A percentile compares a stretch with the other conserved stretches of the same genome.
phyloP scores from a whole-genome alignment of 2,329 filamentous ascomycete species.

The Pseudofabraea citricarpa region DNA sequence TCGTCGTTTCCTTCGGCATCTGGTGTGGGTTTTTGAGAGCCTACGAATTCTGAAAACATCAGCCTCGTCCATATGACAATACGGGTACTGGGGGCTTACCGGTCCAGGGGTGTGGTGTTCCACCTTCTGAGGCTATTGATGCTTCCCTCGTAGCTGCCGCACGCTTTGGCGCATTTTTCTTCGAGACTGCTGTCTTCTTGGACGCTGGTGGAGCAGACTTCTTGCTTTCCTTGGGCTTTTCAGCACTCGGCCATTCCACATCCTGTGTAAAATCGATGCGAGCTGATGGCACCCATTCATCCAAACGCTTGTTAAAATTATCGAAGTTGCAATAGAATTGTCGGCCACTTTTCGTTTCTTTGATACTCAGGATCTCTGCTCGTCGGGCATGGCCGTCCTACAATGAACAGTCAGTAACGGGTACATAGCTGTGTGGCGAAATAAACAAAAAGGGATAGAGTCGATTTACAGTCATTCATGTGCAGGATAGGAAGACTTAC shows the following conservation, averaged over 20 bases:
- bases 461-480: neutral
- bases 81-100: neutral
- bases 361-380: conserved; percentile 94
- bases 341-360: conserved; percentile 80
- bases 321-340: conserved; percentile 97
- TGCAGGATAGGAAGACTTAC: conserved; percentile 14
- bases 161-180: conserved; percentile 37
- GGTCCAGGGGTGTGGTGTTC: conserved; percentile 24
- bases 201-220: conserved; percentile 47
- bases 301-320: conserved; percentile 85
- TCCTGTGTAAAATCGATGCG: conserved; percentile 85
- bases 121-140: conserved; percentile 26
- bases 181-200: conserved; percentile 29
- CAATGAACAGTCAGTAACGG: conserved; percentile 1
- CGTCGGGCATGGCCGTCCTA: conserved; percentile 81
- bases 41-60: conserved; percentile 21
- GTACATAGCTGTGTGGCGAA: neutral
- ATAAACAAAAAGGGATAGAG: neutral
- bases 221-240: conserved; percentile 73
- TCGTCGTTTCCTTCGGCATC: conserved; percentile 23
- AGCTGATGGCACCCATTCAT: conserved; percentile 82
- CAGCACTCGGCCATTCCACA: conserved; percentile 91
- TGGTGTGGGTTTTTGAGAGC: conserved; percentile 23
- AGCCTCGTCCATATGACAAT: conserved; percentile 6
- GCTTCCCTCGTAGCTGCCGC: conserved; percentile 23